Percentiles rank a stretch among this genome's conserved stretches.
Conservation (phyloP, 345 rosid species). For the Eucalyptus marginata region DNA sequence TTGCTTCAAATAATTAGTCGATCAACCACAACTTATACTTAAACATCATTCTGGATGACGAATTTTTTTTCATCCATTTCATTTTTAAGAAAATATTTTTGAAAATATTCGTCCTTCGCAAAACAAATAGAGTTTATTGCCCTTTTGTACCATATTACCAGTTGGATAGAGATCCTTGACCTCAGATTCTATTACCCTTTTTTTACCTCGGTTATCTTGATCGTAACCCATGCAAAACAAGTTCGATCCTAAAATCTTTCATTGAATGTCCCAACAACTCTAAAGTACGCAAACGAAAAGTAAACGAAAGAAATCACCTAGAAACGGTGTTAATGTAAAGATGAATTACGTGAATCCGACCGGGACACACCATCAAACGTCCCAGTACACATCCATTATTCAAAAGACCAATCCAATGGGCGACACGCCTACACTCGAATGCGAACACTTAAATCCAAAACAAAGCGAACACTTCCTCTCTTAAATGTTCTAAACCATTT, state of each 20-base stretch:
- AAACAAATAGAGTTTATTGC: background rate
- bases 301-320: background rate
- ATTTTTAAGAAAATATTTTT: too few species aligned
- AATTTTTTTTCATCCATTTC: too few species aligned
- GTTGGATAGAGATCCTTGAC: accelerated
- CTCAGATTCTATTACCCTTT: background rate
- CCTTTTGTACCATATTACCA: background rate
- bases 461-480: background rate
- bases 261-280: background rate
- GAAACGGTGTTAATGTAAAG: too few species aligned
- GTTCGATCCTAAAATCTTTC: background rate
- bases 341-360: background rate
- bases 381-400: background rate
- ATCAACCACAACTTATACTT: background rate
- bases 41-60: background rate
- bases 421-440: accelerated
- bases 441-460: background rate
- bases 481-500: background rate
- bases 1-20: too few species aligned
- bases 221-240: background rate
- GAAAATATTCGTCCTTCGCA: accelerated
- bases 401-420: background rate
- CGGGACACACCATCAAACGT: background rate
- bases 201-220: background rate
- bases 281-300: background rate